These are phyloP conservation scores for Aspergillus caelatus DNA, from an alignment of 2,329 filamentous ascomycete species.

Conservation along the genomic window DNA sequence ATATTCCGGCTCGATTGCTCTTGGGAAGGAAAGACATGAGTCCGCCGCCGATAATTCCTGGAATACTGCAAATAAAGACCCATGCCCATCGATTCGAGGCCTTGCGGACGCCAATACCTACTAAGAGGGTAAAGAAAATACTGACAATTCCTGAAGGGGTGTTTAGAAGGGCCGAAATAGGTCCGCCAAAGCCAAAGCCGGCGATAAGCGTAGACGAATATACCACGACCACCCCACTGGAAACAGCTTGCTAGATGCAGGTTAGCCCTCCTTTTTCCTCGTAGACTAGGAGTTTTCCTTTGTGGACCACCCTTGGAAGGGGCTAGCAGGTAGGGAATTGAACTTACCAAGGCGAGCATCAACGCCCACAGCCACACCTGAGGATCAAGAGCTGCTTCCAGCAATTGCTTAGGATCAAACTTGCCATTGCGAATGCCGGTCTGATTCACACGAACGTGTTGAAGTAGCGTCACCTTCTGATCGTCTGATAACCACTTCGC, in stretches of 20 bases:
- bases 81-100: slow-evolving; percentile 45
- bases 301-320: too few species aligned
- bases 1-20: slow-evolving; percentile 44
- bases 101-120: slow-evolving; percentile 45
- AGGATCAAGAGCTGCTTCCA: slow-evolving; percentile 48
- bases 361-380: slow-evolving; percentile 51
- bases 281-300: background rate
- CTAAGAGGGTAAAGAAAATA: slow-evolving; percentile 46
- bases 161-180: slow-evolving; percentile 48
- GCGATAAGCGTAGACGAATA: slow-evolving; percentile 49
- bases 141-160: slow-evolving; percentile 48
- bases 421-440: slow-evolving; percentile 56
- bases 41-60: slow-evolving; percentile 50
- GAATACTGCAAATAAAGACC: slow-evolving; percentile 48
- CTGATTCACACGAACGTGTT: slow-evolving; percentile 51
- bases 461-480: slow-evolving; percentile 43
- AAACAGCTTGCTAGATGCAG: slow-evolving; percentile 1
- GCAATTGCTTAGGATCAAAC: slow-evolving; percentile 51
- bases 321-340: background rate
- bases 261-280: background rate
- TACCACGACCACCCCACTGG: slow-evolving; percentile 50
- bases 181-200: slow-evolving; percentile 47
- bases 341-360: slow-evolving; percentile 15
- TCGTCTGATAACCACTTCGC: slow-evolving; percentile 29
- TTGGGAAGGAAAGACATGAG: slow-evolving; percentile 40